Evolutionary conservation across 1,284 basidiomycete genomes (phyloP).

Genomic region (Jaminaea rosea): DNA sequence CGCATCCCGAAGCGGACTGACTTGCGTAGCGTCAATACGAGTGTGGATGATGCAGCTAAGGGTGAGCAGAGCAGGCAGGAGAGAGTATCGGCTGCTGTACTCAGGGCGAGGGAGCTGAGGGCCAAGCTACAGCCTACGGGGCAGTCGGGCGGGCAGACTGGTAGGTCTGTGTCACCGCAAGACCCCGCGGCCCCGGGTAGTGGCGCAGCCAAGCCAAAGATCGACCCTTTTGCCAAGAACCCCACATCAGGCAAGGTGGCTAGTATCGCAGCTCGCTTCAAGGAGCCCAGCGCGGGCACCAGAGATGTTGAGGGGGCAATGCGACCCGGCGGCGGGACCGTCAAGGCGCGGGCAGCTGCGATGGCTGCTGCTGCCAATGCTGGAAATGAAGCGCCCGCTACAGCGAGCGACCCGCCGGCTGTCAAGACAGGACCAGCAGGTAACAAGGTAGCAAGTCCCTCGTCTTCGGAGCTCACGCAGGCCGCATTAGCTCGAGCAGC

Average conservation of each 20-base stretch:
- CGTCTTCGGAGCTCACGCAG: neutral
- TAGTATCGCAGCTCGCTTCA: slow-evolving; percentile 24
- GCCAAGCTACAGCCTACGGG: slow-evolving; percentile 5
- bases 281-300: slow-evolving; percentile 11
- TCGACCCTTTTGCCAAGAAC: slow-evolving; percentile 32
- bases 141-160: neutral
- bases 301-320: no score
- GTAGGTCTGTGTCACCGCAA: neutral
- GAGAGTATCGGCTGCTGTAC: slow-evolving; percentile 6
- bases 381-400: neutral
- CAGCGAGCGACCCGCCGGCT: neutral
- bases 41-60: neutral
- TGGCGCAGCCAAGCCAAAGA: neutral
- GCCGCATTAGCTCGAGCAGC: neutral
- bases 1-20: neutral
- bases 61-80: slow-evolving; percentile 1
- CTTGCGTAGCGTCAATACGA: neutral
- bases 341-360: neutral
- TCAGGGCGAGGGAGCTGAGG: slow-evolving; percentile 5
- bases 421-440: neutral
- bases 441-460: neutral
- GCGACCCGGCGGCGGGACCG: neutral
- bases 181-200: neutral
- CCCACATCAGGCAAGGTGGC: slow-evolving; percentile 27
- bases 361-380: neutral